Evolutionary conservation across 2,329 filamentous ascomycete genomes (phyloP), one percentile per base, ranked within the genome.

Genomic region (Aspergillus spinulosporus): DNA sequence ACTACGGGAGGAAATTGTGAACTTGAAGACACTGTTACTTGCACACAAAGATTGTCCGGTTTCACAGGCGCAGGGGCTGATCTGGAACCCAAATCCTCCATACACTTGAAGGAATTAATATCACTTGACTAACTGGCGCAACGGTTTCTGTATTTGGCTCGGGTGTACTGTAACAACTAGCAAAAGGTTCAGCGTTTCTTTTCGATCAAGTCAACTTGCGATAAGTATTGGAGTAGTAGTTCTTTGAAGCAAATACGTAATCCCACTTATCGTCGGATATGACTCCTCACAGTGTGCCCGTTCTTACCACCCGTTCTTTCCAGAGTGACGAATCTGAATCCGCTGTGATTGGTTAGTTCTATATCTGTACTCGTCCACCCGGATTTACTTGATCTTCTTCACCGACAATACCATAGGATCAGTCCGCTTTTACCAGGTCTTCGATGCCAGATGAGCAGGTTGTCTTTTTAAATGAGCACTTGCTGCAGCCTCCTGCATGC

Each of bases 41-140:
- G 92, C 92, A 0, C 94, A 99, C 75, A 97, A 97, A 72, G 93
- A 97, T 72, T 97, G 94, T 65, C 91, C 93, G 0, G 89, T 97
- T 5, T 92, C 92, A 2, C 90, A 95, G 71, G 87, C 90, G 45
- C 92, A 97, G 73, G 88, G 89, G 3, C 78, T 94, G 36, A 57
- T 57, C 36, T 57, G 55, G 55, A 57, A 57, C 49, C 44, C 55
- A 32, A 57, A 57, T 49, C 49, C 55, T 26, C 45, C 49, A 43
- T 57, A 57, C 45, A 53, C 55, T 49, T 57, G 50, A 57, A 21
- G 55, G 39, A 32, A 49, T 40, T 53, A 53, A 53, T 52, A 49
- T 53, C 34, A 47, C 48, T 34, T 15, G 21, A 21, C 21, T 49
- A 49, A 15, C 14, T 31, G 28, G 28, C 47, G n/a, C 32, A 42